Evolutionary conservation across 345 rosid genomes (phyloP).

Genomic region (Excoecaria agallocha): DNA sequence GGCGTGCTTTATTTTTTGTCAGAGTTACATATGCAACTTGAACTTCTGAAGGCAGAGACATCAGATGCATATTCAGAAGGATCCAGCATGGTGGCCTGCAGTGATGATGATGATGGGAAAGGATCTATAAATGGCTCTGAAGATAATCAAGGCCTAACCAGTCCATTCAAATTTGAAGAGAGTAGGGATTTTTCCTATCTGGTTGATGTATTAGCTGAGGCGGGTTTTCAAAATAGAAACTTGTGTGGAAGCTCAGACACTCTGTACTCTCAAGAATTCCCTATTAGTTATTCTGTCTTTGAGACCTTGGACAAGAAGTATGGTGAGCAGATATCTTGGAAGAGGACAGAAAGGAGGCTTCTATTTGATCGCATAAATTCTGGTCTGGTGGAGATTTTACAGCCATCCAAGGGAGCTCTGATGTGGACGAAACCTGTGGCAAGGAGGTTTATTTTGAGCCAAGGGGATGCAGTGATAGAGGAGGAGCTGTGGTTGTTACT

Average conservation of each 20-base stretch:
- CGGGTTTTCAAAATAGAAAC: conserved; percentile 38
- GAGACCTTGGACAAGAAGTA: conserved; percentile 79
- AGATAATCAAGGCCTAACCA: conserved; percentile 30
- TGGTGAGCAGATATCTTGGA: conserved; percentile 59
- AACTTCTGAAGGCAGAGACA: conserved; percentile 50
- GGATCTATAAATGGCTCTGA: conserved; percentile 25
- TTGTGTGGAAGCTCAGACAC: conserved; percentile 16
- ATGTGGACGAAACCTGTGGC: conserved; percentile 48
- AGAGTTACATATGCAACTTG: conserved; percentile 50
- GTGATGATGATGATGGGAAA: conserved; percentile 50
- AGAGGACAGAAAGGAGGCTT: conserved; percentile 66
- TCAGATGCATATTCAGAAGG: conserved; percentile 49
- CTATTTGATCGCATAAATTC: conserved; percentile 65
- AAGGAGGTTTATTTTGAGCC: conserved; percentile 35
- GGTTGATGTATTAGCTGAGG: conserved; percentile 58
- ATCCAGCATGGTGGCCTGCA: conserved; percentile 51
- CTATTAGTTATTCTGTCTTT: conserved; percentile 44
- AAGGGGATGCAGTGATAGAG: conserved; percentile 34
- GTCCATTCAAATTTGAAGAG: conserved; percentile 35
- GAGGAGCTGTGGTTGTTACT: conserved; percentile 56
- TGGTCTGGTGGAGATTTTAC: conserved; percentile 45
- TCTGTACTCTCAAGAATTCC: conserved; percentile 32
- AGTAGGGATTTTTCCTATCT: conserved; percentile 62
- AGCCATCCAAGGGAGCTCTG: conserved; percentile 37
- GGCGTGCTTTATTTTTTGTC: not conserved